Base-by-base conservation (phyloP, 2,329 filamentous ascomycete species). In the Plenodomus biglobosus region DNA sequence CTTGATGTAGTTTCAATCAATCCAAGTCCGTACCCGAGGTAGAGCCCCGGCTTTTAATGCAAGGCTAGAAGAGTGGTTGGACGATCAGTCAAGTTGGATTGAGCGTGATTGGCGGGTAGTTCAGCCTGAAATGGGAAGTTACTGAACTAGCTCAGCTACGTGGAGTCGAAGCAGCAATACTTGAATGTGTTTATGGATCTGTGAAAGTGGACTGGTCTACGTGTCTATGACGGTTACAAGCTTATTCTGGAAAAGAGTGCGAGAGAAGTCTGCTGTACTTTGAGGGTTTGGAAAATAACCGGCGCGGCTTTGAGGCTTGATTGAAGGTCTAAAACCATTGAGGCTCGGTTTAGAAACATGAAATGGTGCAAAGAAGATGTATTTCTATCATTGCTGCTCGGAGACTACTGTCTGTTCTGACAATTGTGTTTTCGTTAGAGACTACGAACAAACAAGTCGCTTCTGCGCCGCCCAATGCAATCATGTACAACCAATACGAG, bases 1-100 rank as follows among this genome's bases (percentile, higher is more conserved):
- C 49, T 45, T 56, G 41, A 20, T 30, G 27, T 35, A 30, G 38
- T 42, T 38, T 21, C 22, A 32, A 40, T 32, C 13, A 27, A 32
- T 41, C 49, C 42, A 49, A 52, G 49, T 35, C 11, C 19, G 36
- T 39, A 45, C 41, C 49, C 46, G 52, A 54, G 44, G 45, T 48
- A 43, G 57, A 56, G 57, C 55, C 54, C 58, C 58, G 50, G 27
- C 6, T 32, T 8, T 32, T 32, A 11, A 32, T 32, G 27, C 15
- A 15, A 15, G 27, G 13, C 27, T 32, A 32, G 11, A 15, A 32
- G 13, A 24, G 22, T 5, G 22, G 22, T n/a, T 24, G 22, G 22
- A 10, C 10, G 22, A 15, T 32, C 3, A 32, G 27, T 32, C 6
- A 11, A 32, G 27, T 32, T 11, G 13, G 27, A 15, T 3, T 7